These are phyloP conservation scores for Metschnikowia kunwiensis DNA, from an alignment of 805 yeast species.

Conservation along the genomic window DNA sequence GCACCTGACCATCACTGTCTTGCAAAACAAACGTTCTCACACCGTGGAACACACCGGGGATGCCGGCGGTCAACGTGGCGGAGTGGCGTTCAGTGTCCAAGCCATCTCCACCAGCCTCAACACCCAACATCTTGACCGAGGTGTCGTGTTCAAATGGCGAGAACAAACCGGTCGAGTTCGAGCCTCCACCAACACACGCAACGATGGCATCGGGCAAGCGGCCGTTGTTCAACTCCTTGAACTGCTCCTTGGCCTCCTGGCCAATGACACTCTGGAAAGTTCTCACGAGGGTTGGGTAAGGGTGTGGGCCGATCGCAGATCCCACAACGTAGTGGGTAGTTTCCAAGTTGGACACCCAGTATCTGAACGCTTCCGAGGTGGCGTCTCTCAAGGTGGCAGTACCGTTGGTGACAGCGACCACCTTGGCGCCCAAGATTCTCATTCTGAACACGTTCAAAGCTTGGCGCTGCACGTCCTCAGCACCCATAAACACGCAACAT, in stretches of 20 bases:
- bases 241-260: conserved; percentile 88
- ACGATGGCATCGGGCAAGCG: conserved; percentile 89
- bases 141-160: conserved; percentile 85
- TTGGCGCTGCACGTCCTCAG: conserved; percentile 98
- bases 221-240: conserved; percentile 72
- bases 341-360: conserved; percentile 86
- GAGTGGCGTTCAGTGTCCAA: conserved; percentile 84
- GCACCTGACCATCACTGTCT: conserved; percentile 90
- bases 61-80: conserved; percentile 93
- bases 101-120: conserved; percentile 99
- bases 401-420: conserved; percentile 90
- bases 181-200: conserved; percentile 99
- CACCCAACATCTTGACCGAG: conserved; percentile 80
- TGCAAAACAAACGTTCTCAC: conserved; percentile 92
- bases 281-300: conserved; percentile 96
- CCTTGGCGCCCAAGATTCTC: conserved; percentile 94
- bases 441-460: conserved; percentile 97
- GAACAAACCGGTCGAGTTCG: conserved; percentile 94
- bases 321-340: conserved; percentile 95
- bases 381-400: conserved; percentile 97
- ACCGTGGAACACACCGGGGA: conserved; percentile 98
- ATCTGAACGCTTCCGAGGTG: conserved; percentile 93
- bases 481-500: conserved; percentile 97
- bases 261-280: conserved; percentile 98
- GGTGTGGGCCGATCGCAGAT: conserved; percentile 98